These are phyloP conservation scores for Salvia sclarea DNA, from an alignment of 305 asterid species.

Conservation along the genomic window DNA sequence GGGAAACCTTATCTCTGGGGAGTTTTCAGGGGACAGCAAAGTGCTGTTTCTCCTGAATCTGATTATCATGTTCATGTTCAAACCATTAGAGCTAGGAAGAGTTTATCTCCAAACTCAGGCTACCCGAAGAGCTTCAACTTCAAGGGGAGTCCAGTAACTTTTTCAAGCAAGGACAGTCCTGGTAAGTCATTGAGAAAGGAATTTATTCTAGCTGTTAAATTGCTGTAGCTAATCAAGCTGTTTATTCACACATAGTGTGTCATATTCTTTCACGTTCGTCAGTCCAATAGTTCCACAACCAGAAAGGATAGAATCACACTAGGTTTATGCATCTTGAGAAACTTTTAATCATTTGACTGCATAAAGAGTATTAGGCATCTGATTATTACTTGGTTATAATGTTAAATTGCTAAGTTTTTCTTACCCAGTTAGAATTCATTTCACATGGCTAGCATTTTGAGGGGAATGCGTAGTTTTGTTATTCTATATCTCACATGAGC, in stretches of 20 bases:
- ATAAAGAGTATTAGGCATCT: not conserved
- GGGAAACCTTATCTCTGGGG: constrained; percentile 63
- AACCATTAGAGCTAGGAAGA: constrained; percentile 25
- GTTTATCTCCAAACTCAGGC: constrained; percentile 36
- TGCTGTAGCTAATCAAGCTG: not conserved
- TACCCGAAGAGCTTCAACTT: constrained; percentile 31
- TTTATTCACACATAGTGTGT: not conserved
- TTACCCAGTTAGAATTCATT: not conserved
- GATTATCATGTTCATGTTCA: constrained; percentile 28
- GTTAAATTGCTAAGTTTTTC: not conserved
- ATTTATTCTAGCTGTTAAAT: not conserved
- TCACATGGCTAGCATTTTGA: not conserved
- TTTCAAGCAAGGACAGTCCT: constrained; percentile 34
- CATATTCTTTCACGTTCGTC: constrained; percentile 8
- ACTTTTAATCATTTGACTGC: not conserved
- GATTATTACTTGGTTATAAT: not conserved
- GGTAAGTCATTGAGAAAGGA: constrained; percentile 34
- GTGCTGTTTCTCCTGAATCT: constrained; percentile 25
- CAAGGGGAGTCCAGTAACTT: constrained; percentile 28
- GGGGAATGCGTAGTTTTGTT: not conserved
- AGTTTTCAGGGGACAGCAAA: constrained; percentile 41
- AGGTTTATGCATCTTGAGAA: not conserved
- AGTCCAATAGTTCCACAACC: not conserved
- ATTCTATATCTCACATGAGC: not conserved
- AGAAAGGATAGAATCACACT: not conserved